Evolutionary conservation across 169 alveolate genomes (phyloP).

Genomic region (Neospora caninum): DNA sequence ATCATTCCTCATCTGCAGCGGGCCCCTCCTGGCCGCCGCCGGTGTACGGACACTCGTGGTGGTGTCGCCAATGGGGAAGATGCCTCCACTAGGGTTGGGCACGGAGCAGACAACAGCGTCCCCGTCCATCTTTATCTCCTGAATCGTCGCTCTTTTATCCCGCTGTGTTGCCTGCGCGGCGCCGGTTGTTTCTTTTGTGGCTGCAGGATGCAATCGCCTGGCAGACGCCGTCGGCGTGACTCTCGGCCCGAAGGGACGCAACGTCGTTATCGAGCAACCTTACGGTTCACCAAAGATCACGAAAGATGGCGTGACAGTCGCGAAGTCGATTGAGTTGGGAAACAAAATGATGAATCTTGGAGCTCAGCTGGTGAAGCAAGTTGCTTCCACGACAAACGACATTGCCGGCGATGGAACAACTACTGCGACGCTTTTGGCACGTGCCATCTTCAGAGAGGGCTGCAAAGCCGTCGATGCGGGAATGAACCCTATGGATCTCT

Average conservation of each 20-base stretch:
- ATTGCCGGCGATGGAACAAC: slow-evolving; percentile 99
- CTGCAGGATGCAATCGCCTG: slow-evolving; percentile 87
- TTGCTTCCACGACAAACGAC: slow-evolving; percentile 97
- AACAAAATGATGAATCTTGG: slow-evolving; percentile 96
- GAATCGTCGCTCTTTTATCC: neutral
- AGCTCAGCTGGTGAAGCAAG: slow-evolving; percentile 97
- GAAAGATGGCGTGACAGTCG: slow-evolving; percentile 99
- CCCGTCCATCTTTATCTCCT: neutral
- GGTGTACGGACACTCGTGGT: too few relatives aligned
- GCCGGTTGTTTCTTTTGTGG: neutral
- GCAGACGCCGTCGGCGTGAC: slow-evolving; percentile 99
- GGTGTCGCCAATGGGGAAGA: too few relatives aligned
- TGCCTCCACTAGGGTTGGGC: neutral
- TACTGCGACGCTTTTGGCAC: slow-evolving; percentile 98
- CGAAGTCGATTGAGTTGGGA: slow-evolving; percentile 95
- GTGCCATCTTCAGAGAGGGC: slow-evolving; percentile 98
- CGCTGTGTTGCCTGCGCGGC: neutral
- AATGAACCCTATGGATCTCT: slow-evolving; percentile 98
- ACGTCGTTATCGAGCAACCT: slow-evolving; percentile 95
- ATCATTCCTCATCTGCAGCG: too few relatives aligned
- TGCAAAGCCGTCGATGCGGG: slow-evolving; percentile 99
- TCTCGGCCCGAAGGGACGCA: slow-evolving; percentile 99
- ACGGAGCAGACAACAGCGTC: neutral
- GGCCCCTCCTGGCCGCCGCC: too few relatives aligned
- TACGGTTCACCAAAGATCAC: slow-evolving; percentile 98